Percentiles rank a stretch among this genome's conserved stretches.
Evolutionary conservation across 495 filamentous ascomycete genomes (phyloP).

Genomic region (Margaritispora aquatica): DNA sequence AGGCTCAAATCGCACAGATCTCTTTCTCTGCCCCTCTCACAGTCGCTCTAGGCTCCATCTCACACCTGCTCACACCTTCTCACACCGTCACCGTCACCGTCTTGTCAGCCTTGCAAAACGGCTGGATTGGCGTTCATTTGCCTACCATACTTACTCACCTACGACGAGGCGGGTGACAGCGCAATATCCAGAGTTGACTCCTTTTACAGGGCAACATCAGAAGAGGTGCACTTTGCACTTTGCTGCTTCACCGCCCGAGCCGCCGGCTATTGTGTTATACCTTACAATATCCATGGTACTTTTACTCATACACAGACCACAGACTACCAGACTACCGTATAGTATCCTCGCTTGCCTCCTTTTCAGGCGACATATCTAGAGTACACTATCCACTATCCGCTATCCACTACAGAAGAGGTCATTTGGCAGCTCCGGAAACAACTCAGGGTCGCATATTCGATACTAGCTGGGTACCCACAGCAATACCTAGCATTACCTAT

Average conservation of each 20-base stretch:
- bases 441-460: background rate
- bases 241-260: background rate
- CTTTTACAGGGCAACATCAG: background rate
- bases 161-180: background rate
- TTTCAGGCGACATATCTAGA: background rate
- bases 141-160: background rate
- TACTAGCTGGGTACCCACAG: too few species aligned
- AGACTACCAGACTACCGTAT: too few species aligned
- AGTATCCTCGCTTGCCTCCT: background rate
- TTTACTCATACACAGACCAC: too few species aligned
- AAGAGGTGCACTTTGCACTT: background rate
- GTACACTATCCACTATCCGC: too few species aligned
- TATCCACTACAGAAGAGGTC: too few species aligned
- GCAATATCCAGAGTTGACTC: background rate
- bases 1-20: too few species aligned
- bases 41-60: background rate
- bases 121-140: background rate
- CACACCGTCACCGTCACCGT: too few species aligned
- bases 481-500: background rate
- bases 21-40: too few species aligned
- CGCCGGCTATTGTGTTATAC: too few species aligned
- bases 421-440: too few species aligned
- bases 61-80: too few species aligned
- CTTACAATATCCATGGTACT: too few species aligned
- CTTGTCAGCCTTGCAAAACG: background rate